Base-by-base conservation (phyloP, 495 filamentous ascomycete genomes). In the Tuber aestivum region DNA sequence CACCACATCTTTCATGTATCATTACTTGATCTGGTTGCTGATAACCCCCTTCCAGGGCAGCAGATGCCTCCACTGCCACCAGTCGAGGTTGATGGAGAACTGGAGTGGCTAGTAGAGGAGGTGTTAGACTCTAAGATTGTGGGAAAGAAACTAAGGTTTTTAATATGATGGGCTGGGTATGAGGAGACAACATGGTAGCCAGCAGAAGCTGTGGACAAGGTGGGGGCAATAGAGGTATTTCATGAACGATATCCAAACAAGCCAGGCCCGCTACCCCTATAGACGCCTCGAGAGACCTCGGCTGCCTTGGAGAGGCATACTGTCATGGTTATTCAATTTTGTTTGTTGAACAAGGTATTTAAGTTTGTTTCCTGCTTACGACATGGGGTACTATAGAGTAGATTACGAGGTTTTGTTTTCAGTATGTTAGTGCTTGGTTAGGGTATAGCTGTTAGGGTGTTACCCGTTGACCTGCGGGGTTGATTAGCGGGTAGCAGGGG, bases 151-250 rank as follows among this genome's bases (percentile, higher is more conserved):
- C 44, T 74, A 27, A 45, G 79, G 44, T 80, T 77, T 65, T 65
- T 77, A 1, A 74, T 80, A 35, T 72, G 74, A 41, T 82, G 79
- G 78, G 75, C 42, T 18, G 74, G 77, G 27, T 79, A 74, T 68
- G 74, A 45, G 14, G 69, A 76, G 61, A 78, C 75, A 4, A 78
- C 78, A 2, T 82, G 77, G 78, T 73, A 82, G 74, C 78, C 78
- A 32, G 71, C 72, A 35, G 68, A 76, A 38, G 73, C 75, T 71
- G 72, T 72, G 41, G 44, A 75, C 35, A 44, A 69, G 20, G 68
- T 70, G 41, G 42, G 71, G 72, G 78, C 73, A 37, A 70, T 80
- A 40, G 37, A 73, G 16, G 65, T 27, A 37, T 80, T 74, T 38
- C 73, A 74, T 40, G 1, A 1, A 8, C 12, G 1, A 12, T 75